Base-by-base conservation (phyloP, 2,329 filamentous ascomycete species). In the Domatiomyces catenatus region DNA sequence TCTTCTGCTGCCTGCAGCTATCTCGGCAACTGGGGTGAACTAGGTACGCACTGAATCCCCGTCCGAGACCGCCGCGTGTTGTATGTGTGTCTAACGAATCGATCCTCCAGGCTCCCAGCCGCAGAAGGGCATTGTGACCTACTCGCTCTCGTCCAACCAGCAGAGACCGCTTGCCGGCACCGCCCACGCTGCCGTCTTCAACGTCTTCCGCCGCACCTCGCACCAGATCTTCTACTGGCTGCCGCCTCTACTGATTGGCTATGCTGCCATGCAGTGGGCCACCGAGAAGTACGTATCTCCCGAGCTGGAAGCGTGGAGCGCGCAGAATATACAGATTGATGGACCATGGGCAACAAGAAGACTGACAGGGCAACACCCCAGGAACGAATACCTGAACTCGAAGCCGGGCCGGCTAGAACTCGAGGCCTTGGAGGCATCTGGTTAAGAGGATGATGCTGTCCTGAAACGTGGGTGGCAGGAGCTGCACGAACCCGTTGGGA, bases 231-330 rank as follows among this genome's bases (percentile, higher is more conserved):
- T 96, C 61, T 98, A 89, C 78, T 81, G 89, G 70, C 77, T 82
- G 22, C 85, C 92, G 53, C 84, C 89, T 42, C 72, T 94, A 61
- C 62, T 92, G 57, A 69, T 75, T 60, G 88, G 78, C 59, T 98
- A 96, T 74, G 80, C 81, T 66, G 66, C 80, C 59, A 85, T 96
- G 83, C 72, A 84, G 66, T 98, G 92, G 92, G 90, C 92, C 59
- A 83, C 79, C 63, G 82, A 94, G 72, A 80, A 81, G 92, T 96
- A 78, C 62, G 81, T 71, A 36, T 42, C 4, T 4, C 19, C 46
- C n/a, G 12, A 4, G 24, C 20, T 32, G 45, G 36, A 12, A 42
- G 22, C 51, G 47, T 49, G 45, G 36, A 12, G 39, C 19, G 50
- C 47, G 49, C 54, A 50, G 57, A 49, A 43, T 12, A 17, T n/a